Conservation (phyloP, 768 basidiomycete genomes). For the Porpolomopsis calyptriformis region DNA sequence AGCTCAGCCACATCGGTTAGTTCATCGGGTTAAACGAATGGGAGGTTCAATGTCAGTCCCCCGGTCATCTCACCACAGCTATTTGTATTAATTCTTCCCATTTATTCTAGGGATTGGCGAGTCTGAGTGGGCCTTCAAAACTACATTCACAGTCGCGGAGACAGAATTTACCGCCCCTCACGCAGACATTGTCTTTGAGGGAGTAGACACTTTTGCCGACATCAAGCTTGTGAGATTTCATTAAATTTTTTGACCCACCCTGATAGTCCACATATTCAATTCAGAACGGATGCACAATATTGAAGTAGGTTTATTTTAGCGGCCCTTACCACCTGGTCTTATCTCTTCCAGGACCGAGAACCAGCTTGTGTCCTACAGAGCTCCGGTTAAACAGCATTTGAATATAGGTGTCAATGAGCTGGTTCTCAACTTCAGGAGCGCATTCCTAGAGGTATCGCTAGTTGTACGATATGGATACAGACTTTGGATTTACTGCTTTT, state of each 20-base stretch:
- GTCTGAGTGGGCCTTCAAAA: conserved; percentile 74
- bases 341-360: conserved; percentile 49
- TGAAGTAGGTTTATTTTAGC: conserved; percentile 51
- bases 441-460: conserved; percentile 49
- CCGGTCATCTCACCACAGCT: background rate
- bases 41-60: conserved; percentile 74
- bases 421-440: conserved; percentile 58
- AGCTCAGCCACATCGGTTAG: conserved; percentile 25
- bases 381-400: conserved; percentile 43
- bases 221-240: conserved; percentile 46
- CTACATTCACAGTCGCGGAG: conserved; percentile 42
- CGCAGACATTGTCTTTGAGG: conserved; percentile 78
- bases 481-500: background rate
- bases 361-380: conserved; percentile 74
- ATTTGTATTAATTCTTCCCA: background rate
- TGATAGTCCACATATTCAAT: background rate
- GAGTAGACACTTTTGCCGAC: conserved; percentile 81
- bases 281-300: conserved; percentile 66
- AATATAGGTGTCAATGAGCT: conserved; percentile 56
- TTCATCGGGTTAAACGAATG: conserved; percentile 74
- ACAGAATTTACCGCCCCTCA: conserved; percentile 36
- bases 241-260: too few species aligned
- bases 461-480: background rate
- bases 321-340: background rate
- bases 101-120: conserved; percentile 74